Evolutionary conservation across 78 protist genomes (phyloP).

Genomic region (Monosiga brevicollis): DNA sequence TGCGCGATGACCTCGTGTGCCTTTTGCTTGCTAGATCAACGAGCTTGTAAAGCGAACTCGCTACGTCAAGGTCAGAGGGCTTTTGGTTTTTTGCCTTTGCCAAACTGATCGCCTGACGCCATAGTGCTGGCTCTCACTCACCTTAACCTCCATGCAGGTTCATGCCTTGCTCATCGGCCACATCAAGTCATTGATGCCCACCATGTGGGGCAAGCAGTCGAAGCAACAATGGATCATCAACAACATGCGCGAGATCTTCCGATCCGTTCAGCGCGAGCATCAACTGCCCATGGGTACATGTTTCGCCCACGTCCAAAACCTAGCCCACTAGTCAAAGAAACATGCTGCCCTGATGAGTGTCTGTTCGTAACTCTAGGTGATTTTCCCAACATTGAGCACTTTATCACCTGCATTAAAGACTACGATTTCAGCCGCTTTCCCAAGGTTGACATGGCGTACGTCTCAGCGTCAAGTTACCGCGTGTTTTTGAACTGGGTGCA

Average conservation of each 20-base stretch:
- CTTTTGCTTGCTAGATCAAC: no score
- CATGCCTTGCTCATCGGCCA: constrained; percentile 49
- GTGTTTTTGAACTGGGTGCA: no score
- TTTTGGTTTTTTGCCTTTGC: no score
- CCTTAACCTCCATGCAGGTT: no score
- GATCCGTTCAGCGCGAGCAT: constrained; percentile 20
- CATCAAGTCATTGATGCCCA: constrained; percentile 53
- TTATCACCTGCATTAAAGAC: constrained; percentile 9
- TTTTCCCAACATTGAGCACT: constrained; percentile 58
- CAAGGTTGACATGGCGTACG: constrained; percentile 39
- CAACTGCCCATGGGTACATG: no score
- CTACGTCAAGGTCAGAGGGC: constrained; percentile 30
- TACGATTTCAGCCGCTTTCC: constrained; percentile 57
- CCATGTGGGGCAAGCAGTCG: constrained; percentile 52
- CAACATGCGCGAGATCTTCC: constrained; percentile 37
- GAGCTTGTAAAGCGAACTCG: constrained; percentile 75
- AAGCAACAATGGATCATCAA: constrained; percentile 51
- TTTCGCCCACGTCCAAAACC: neutral
- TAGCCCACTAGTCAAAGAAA: neutral
- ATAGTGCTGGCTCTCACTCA: no score
- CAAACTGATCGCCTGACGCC: no score
- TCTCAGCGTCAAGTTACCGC: neutral
- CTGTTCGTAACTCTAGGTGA: constrained; percentile 45
- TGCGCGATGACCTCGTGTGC: no score
- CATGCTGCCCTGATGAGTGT: neutral